A percentile compares a stretch with the other conserved stretches of the same genome.
phyloP scores from a whole-genome alignment of 2,329 filamentous ascomycete genomes.

The Passalora sequoiae region DNA sequence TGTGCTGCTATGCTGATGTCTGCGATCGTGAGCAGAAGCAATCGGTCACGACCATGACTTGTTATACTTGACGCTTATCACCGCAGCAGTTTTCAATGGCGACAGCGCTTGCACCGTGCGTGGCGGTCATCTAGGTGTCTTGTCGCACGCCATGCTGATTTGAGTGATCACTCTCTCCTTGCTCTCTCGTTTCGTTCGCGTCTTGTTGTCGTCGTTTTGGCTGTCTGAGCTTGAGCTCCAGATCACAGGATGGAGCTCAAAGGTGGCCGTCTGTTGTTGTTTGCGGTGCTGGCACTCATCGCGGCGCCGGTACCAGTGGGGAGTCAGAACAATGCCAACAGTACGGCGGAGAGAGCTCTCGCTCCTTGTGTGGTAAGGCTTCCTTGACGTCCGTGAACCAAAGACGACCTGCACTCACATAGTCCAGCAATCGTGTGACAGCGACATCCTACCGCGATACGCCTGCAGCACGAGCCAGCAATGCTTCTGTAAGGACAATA shows the following conservation, averaged over 20 bases:
- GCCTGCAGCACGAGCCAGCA: background rate
- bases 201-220: background rate
- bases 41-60: constrained; percentile 4
- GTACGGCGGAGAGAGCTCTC: background rate
- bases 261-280: background rate
- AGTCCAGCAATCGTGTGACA: background rate
- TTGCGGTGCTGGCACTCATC: background rate
- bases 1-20: constrained; percentile 1
- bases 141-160: background rate
- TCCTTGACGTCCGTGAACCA: too few species aligned
- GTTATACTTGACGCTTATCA: background rate
- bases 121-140: constrained; percentile 1
- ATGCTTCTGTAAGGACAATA: constrained; percentile 1
- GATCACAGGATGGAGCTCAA: constrained; percentile 1
- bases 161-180: background rate
- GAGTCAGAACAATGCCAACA: background rate
- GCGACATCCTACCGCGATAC: background rate
- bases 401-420: too few species aligned
- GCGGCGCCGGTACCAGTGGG: background rate
- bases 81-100: background rate
- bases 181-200: background rate
- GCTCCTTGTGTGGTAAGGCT: constrained; percentile 1
- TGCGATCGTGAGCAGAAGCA: constrained; percentile 3
- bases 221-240: background rate
- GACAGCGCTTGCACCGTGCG: background rate